A percentile compares a stretch with the other conserved stretches of the same genome.
Conservation (phyloP, 1,284 basidiomycete species). For the Fomitopsis betulina region DNA sequence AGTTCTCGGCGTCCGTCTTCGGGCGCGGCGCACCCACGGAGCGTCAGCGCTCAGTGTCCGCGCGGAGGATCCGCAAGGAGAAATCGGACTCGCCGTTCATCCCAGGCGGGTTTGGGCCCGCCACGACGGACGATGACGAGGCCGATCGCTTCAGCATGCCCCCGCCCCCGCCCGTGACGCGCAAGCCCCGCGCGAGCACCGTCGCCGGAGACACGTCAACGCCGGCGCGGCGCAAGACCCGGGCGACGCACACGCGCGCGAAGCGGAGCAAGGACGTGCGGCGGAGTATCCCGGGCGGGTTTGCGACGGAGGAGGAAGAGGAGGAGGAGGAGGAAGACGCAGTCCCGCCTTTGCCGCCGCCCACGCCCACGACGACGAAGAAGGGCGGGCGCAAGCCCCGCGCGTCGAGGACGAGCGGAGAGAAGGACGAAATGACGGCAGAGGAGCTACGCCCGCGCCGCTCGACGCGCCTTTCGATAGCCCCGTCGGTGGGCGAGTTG, state of each 20-base stretch:
- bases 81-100: slow-evolving; percentile 24
- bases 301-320: slow-evolving; percentile 42
- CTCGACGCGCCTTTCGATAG: slow-evolving; percentile 17
- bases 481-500: slow-evolving; percentile 19
- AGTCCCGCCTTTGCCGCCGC: slow-evolving; percentile 45
- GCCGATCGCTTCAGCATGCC: slow-evolving; percentile 2
- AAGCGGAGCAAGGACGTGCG: slow-evolving; percentile 23
- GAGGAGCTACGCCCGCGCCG: slow-evolving; percentile 11
- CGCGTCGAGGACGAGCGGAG: slow-evolving; percentile 13
- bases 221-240: slow-evolving; percentile 7
- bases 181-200: not conserved
- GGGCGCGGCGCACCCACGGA: slow-evolving; percentile 3
- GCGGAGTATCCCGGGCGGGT: slow-evolving; percentile 50
- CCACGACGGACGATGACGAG: slow-evolving; percentile 19
- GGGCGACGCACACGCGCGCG: slow-evolving; percentile 12
- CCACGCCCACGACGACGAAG: slow-evolving; percentile 22
- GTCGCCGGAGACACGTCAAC: too few species aligned
- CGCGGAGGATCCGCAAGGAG: slow-evolving; percentile 10
- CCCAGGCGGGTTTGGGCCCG: slow-evolving; percentile 35
- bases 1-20: slow-evolving; percentile 17
- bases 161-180: not conserved
- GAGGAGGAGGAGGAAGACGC: slow-evolving; percentile 43
- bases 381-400: slow-evolving; percentile 22
- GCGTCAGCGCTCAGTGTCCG: not conserved
- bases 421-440: slow-evolving; percentile 9